Percentiles rank a stretch among this genome's conserved stretches.
Evolutionary conservation across 352 stramenopile species (phyloP).

Genomic region (Globisporangium rhizosaccharum): DNA sequence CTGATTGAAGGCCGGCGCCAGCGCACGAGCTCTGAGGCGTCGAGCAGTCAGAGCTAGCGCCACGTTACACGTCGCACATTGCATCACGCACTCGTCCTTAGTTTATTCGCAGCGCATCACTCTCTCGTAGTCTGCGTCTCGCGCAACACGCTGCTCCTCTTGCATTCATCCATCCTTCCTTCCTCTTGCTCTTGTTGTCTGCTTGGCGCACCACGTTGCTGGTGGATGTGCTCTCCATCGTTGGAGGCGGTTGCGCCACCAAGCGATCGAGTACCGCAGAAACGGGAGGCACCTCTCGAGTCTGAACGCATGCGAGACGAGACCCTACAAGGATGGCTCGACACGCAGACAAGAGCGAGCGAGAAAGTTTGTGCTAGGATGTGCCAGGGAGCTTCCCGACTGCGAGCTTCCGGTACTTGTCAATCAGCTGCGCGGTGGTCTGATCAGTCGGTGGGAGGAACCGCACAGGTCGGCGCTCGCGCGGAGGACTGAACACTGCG

Average conservation of each 20-base stretch:
- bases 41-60: constrained; percentile 14
- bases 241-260: too few species aligned
- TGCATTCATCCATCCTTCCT: too few species aligned
- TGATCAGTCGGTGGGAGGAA: constrained; percentile 51
- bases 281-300: neutral
- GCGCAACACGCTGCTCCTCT: too few species aligned
- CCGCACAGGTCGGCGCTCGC: constrained; percentile 36
- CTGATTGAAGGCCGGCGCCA: constrained; percentile 59
- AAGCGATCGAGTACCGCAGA: too few species aligned
- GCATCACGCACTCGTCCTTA: neutral
- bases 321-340: too few species aligned
- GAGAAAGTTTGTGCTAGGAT: neutral
- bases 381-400: constrained; percentile 49
- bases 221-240: too few species aligned
- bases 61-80: neutral
- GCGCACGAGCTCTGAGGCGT: constrained; percentile 22
- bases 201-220: too few species aligned
- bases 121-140: too few species aligned
- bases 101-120: constrained; percentile 8
- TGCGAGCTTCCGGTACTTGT: constrained; percentile 80
- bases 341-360: too few species aligned
- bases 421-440: constrained; percentile 63
- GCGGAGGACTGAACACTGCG: constrained; percentile 44
- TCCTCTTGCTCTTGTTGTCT: too few species aligned
- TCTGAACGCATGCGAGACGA: too few species aligned